Base-by-base conservation (phyloP, 805 yeast genomes). In the Torulaspora delbrueckii region DNA sequence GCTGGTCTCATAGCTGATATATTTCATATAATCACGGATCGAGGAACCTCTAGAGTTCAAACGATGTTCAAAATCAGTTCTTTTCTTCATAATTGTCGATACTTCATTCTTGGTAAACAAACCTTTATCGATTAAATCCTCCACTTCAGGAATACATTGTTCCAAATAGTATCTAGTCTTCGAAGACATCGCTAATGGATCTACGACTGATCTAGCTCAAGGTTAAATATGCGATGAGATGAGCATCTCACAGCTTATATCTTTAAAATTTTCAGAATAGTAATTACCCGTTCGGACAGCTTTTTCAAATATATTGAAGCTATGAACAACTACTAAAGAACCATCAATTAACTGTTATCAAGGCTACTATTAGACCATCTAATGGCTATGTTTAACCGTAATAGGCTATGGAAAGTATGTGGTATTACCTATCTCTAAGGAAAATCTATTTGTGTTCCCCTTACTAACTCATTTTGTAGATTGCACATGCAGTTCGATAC, bases 51-150 rank as follows among this genome's bases (percentile, higher is more conserved):
- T 76, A 35, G 95, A 86, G 37, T 78, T 77, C 43, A 93, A 78
- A 46, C 96, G 70, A 64, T 93, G 96, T 67, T 93, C 99, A 58
- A 89, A 93, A 67, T 90, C 97, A 0, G 97, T 91, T 69, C 99
- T 78, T 61, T 89, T 79, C 68, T 93, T 82, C 88, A 91, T 87
- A 43, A 93, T 84, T 71, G 77, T 75, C 33, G 83, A 81, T 53
- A 89, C 80, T 67, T 93, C 99, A 55, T 77, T 78, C 56, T 85
- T 85, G 34, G 81, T 83, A 65, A 93, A 93, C 4, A 93, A 72
- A 3, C 89, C 89, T 58, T 86, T 84, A 46, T 78, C 78, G 48
- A 83, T 81, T 27, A 93, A 76, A 58, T 91, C 99, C 58, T 90
- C 91, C 44, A 93, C 74, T 66, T 93, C 99, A 0, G 96, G 96